Evolutionary conservation across 371 early-diverging fungal genomes (phyloP).

Genomic region (Apophysomyces ossiformis): DNA sequence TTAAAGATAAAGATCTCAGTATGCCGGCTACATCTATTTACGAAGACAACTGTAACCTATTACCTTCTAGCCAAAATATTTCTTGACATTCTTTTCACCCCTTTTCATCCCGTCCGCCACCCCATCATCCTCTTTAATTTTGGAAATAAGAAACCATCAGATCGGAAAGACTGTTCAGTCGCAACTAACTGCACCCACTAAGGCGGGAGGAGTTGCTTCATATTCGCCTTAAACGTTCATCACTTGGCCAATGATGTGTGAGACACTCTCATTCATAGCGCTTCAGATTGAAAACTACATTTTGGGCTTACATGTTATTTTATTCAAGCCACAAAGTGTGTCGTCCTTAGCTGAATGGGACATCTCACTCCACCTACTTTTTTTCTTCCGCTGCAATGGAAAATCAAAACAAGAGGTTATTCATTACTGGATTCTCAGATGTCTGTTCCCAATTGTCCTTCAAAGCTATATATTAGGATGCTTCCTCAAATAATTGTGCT

Average conservation of each 20-base stretch:
- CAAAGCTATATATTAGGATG: background rate
- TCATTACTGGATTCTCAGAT: slow-evolving; percentile 4
- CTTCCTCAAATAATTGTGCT: background rate
- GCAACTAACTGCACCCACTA: background rate
- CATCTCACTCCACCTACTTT: background rate
- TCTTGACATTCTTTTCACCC: background rate
- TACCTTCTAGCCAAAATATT: background rate
- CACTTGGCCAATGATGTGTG: background rate
- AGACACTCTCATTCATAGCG: background rate
- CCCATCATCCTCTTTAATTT: background rate
- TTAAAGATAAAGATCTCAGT: slow-evolving; percentile 41
- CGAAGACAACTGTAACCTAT: background rate
- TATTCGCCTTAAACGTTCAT: slow-evolving; percentile 10
- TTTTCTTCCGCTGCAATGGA: background rate
- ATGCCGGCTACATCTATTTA: slow-evolving; percentile 48
- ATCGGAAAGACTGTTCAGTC: slow-evolving; percentile 8
- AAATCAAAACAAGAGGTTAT: background rate
- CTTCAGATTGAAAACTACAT: slow-evolving; percentile 12
- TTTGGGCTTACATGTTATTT: background rate
- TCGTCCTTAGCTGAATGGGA: background rate
- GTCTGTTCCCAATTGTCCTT: slow-evolving; percentile 9
- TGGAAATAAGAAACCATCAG: background rate
- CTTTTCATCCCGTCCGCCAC: background rate
- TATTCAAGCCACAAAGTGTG: slow-evolving; percentile 5
- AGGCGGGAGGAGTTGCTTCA: slow-evolving; percentile 3